A percentile compares a stretch with the other conserved stretches of the same genome.
These are phyloP conservation scores for Vitis amurensis DNA, from an alignment of 164 flowering plant genomes.

Conservation along the genomic window DNA sequence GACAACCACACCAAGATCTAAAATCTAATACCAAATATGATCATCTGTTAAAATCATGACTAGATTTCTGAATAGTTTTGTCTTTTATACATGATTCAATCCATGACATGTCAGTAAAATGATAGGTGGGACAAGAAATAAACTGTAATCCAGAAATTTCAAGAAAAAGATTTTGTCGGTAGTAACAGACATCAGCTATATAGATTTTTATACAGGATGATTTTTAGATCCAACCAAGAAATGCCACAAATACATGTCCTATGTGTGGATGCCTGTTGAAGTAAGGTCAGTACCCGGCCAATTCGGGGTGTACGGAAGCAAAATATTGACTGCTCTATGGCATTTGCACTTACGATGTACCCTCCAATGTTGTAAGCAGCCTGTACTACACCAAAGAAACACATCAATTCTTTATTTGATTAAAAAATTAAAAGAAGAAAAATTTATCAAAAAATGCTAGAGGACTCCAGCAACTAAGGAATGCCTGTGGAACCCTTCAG, in stretches of 20 bases:
- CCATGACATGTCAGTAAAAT: too few relatives aligned
- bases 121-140: too few relatives aligned
- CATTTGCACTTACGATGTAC: slow-evolving; percentile 63
- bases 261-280: too few relatives aligned
- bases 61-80: too few relatives aligned
- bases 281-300: slow-evolving; percentile 54
- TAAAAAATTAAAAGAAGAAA: neutral
- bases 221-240: neutral
- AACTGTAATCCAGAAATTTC: too few relatives aligned
- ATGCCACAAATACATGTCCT: neutral
- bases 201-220: neutral
- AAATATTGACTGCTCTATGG: slow-evolving; percentile 74
- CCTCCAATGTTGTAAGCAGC: slow-evolving; percentile 91
- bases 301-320: slow-evolving; percentile 60
- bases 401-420: slow-evolving; percentile 15
- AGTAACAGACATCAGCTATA: neutral
- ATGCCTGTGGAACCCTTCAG: neutral
- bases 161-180: too few relatives aligned
- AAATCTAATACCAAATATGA: too few relatives aligned
- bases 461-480: too few relatives aligned
- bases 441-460: neutral
- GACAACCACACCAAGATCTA: too few relatives aligned
- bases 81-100: too few relatives aligned
- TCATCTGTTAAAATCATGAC: too few relatives aligned
- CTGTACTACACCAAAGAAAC: slow-evolving; percentile 59